Evolutionary conservation across 805 yeast genomes (phyloP), one percentile per base, ranked within the genome.

Genomic region (Geotrichum ghanense): DNA sequence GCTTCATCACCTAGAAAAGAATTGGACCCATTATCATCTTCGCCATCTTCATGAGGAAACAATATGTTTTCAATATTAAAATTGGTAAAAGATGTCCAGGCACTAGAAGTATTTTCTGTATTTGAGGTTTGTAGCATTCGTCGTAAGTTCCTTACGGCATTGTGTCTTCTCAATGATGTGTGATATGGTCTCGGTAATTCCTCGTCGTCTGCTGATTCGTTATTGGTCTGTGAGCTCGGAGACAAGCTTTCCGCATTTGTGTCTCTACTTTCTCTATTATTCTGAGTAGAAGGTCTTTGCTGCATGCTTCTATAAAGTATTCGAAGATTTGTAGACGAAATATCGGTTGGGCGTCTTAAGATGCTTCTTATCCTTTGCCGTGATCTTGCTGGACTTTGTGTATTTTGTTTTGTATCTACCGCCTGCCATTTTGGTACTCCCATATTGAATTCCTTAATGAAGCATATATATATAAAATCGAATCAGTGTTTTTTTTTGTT

Each of bases 341-440:
- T n/a, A 31, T 31, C 37, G 14, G 6, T 31, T n/a, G n/a, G n/a
- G 17, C 37, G 37, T 12, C 37, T 31, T n/a, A n/a, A n/a, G 14
- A 16, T n/a, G 17, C 17, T 31, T n/a, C 16, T 31, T n/a, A n/a
- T 16, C 37, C 37, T 16, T 31, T 19, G 37, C 16, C 37, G 10
- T 6, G 37, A 31, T 31, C 37, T 31, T 31, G 17, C 37, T 6
- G 12, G 12, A 31, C 16, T 31, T 16, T 6, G 37, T 6, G 37
- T n/a, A 31, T 31, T 31, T 6, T 16, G 19, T 31, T 19, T 31
- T 5, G 37, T 19, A n/a, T 31, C 37, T 6, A 19, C 12, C 7
- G 17, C 37, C 16, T 31, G 37, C 37, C 37, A 31, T 31, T 31
- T 31, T n/a, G 37, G 37, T n/a, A 31, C 37, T 6, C 37, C 37